Percentiles rank a stretch among this genome's conserved stretches.
Evolutionary conservation across 2,329 filamentous ascomycete genomes (phyloP).

Genomic region (Trichophyton verrucosum): DNA sequence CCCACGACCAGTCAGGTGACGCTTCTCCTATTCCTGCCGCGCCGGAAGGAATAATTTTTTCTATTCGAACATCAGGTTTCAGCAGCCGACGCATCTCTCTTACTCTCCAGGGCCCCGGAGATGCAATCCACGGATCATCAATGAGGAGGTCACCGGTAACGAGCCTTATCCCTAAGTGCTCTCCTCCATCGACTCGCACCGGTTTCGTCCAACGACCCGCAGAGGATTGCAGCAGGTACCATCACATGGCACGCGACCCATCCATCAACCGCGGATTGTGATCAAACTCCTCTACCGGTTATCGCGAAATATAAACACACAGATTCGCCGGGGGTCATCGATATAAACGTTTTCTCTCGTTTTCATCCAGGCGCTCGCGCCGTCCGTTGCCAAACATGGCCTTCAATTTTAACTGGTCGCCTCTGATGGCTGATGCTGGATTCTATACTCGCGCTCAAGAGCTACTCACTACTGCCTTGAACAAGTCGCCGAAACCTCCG

Average conservation of each 20-base stretch:
- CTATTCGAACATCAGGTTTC: neutral
- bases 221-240: neutral
- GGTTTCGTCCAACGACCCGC: neutral
- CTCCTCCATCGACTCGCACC: neutral
- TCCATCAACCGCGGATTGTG: neutral
- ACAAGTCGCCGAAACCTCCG: slow-evolving; percentile 94
- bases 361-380: neutral
- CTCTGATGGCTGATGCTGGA: slow-evolving; percentile 83
- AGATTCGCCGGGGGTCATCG: neutral
- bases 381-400: slow-evolving; percentile 51
- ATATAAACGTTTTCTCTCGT: neutral
- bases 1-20: neutral
- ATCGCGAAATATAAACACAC: neutral
- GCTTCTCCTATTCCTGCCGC: neutral
- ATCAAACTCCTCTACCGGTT: neutral
- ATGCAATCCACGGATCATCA: neutral
- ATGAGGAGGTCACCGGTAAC: neutral
- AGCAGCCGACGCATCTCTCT: neutral
- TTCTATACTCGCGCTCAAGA: slow-evolving; percentile 86
- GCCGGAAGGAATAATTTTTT: neutral
- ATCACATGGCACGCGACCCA: slow-evolving; percentile 5
- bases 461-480: slow-evolving; percentile 84
- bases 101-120: neutral
- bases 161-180: neutral
- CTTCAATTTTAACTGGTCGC: slow-evolving; percentile 99